Percentiles rank a stretch among this genome's conserved stretches.
Conservation (phyloP, 2,329 filamentous ascomycete genomes). For the Arthrobotrys sphaeroides region DNA sequence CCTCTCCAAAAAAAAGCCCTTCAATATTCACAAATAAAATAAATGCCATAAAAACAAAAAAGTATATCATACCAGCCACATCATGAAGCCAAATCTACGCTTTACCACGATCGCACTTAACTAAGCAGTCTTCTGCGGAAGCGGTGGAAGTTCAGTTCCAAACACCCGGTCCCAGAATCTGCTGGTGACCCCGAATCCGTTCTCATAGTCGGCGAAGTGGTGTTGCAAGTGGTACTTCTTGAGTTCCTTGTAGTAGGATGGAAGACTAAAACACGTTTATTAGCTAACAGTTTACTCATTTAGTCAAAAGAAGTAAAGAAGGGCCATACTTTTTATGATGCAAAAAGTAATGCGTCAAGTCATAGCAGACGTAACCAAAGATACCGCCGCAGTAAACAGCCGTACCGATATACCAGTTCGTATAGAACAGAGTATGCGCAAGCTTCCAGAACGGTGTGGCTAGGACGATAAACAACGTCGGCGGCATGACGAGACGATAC, state of each 20-base stretch:
- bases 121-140: conserved; percentile 51
- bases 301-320: neutral
- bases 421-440: conserved; percentile 81
- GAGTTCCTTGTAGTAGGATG: conserved; percentile 85
- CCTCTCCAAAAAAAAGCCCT: neutral
- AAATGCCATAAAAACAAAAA: neutral
- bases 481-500: conserved; percentile 96
- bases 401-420: conserved; percentile 82
- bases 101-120: too few relatives aligned
- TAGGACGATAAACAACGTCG: conserved; percentile 82
- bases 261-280: conserved; percentile 67
- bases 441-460: conserved; percentile 92
- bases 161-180: conserved; percentile 95
- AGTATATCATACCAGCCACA: too few relatives aligned
- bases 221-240: conserved; percentile 99
- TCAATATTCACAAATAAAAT: conserved; percentile 49
- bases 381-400: conserved; percentile 87
- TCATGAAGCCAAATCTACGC: too few relatives aligned
- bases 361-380: conserved; percentile 95
- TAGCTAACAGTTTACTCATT: neutral
- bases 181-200: conserved; percentile 95
- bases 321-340: conserved; percentile 82
- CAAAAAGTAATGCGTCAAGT: conserved; percentile 97
- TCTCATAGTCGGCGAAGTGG: conserved; percentile 97
- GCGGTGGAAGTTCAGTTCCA: conserved; percentile 76